These are phyloP conservation scores for Colletotrichum sidae DNA, from an alignment of 2,329 filamentous ascomycete species.

Conservation along the genomic window DNA sequence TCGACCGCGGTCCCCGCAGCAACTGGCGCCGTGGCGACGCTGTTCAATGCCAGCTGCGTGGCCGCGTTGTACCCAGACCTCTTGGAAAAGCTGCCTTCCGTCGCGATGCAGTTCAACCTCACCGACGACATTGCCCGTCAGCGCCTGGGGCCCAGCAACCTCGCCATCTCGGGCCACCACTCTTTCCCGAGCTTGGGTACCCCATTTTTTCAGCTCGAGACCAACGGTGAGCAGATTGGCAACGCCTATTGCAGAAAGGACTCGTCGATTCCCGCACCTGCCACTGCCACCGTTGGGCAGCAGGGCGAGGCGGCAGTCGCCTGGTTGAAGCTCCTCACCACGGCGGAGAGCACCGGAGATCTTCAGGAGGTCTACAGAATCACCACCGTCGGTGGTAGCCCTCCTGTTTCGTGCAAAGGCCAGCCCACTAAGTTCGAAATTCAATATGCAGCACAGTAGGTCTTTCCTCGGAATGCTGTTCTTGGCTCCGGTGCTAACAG, in stretches of 20 bases:
- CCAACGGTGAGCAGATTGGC: constrained; percentile 64
- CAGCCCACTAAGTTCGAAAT: constrained; percentile 74
- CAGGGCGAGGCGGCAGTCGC: constrained; percentile 76
- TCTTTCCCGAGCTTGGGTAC: constrained; percentile 79
- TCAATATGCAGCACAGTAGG: constrained; percentile 87
- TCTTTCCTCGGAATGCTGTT: constrained; percentile 46
- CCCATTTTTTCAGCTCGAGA: constrained; percentile 84
- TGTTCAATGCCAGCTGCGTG: constrained; percentile 90
- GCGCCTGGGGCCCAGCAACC: constrained; percentile 66
- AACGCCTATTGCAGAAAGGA: constrained; percentile 73
- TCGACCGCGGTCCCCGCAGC: constrained; percentile 71
- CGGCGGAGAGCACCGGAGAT: constrained; percentile 66
- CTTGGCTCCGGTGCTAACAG: constrained; percentile 23
- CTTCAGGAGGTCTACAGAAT: constrained; percentile 85
- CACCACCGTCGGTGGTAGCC: constrained; percentile 82
- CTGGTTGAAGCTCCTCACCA: constrained; percentile 80
- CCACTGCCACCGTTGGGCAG: constrained; percentile 68
- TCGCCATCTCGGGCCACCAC: constrained; percentile 80
- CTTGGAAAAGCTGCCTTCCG: constrained; percentile 71
- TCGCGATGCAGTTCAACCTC: constrained; percentile 76
- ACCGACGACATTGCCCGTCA: constrained; percentile 19
- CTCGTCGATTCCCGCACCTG: constrained; percentile 71
- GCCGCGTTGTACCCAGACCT: constrained; percentile 77
- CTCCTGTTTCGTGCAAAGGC: constrained; percentile 79
- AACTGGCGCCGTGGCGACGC: constrained; percentile 80